A percentile compares a stretch with the other conserved stretches of the same genome.
Evolutionary conservation across 306 rosid species (phyloP).

Genomic region (Senna siamea): DNA sequence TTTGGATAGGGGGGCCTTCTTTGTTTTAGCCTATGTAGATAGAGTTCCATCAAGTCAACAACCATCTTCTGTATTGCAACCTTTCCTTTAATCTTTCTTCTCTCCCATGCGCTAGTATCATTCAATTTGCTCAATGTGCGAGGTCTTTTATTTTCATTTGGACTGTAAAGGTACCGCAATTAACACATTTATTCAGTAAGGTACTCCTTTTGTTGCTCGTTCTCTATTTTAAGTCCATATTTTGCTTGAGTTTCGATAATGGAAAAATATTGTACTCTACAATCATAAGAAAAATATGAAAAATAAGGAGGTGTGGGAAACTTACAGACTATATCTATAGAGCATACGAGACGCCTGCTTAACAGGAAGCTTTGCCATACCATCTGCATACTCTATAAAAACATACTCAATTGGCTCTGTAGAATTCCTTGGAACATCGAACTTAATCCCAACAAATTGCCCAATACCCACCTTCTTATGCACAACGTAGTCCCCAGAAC

Average conservation of each 20-base stretch:
- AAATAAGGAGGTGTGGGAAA: background rate
- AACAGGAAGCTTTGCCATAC: constrained; percentile 94
- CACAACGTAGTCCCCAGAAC: constrained; percentile 89
- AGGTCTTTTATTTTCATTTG: constrained; percentile 79
- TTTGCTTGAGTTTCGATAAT: background rate
- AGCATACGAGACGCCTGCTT: constrained; percentile 89
- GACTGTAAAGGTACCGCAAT: constrained; percentile 59
- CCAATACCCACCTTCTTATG: constrained; percentile 97
- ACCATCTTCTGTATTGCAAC: constrained; percentile 97
- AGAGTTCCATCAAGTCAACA: constrained; percentile 95
- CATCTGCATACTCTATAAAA: constrained; percentile 91
- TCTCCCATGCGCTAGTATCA: constrained; percentile 83
- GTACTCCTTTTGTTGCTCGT: constrained; percentile 11
- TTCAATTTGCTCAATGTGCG: constrained; percentile 80
- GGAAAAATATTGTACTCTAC: constrained; percentile 12
- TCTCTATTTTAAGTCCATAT: background rate
- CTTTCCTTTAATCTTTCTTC: constrained; percentile 79
- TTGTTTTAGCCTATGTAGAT: constrained; percentile 88
- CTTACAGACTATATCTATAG: constrained; percentile 89
- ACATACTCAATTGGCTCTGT: constrained; percentile 66
- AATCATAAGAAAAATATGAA: constrained; percentile 1
- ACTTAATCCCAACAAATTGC: constrained; percentile 77
- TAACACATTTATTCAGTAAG: constrained; percentile 24
- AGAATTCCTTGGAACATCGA: constrained; percentile 69
- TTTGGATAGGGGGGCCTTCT: constrained; percentile 75